Conservation (phyloP, 2,329 filamentous ascomycete genomes). For the Sordariomycetes sp. region DNA sequence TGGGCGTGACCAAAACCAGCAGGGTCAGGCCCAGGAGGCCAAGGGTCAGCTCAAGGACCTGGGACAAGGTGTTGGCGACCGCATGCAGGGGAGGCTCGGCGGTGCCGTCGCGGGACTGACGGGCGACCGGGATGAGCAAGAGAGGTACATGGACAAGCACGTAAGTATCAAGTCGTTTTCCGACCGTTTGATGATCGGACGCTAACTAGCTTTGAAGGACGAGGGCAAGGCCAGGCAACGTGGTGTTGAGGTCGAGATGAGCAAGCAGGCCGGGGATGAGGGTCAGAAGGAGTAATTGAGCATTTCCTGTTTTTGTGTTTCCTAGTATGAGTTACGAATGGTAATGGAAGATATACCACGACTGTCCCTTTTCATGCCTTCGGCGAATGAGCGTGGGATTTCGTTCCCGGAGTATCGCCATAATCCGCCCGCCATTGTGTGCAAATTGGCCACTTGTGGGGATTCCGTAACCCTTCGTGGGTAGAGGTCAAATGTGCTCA, state of each 20-base stretch:
- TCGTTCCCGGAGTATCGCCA: no score
- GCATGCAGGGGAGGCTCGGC: constrained; percentile 60
- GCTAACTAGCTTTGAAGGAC: not conserved
- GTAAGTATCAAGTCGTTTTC: no score
- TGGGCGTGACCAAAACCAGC: constrained; percentile 65
- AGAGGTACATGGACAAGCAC: constrained; percentile 1
- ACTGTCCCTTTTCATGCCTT: no score
- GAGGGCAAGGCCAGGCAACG: constrained; percentile 4
- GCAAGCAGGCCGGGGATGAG: not conserved
- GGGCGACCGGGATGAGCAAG: constrained; percentile 37
- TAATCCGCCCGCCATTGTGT: no score
- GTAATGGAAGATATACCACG: no score
- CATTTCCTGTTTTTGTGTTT: no score
- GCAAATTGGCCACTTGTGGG: no score
- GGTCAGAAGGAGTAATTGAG: not conserved
- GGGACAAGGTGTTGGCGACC: constrained; percentile 13
- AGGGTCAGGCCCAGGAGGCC: constrained; percentile 72
- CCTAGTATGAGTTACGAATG: no score
- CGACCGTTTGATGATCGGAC: no score
- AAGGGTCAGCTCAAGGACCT: constrained; percentile 69
- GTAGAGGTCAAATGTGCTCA: no score
- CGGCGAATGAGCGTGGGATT: no score
- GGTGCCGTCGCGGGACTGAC: constrained; percentile 57
- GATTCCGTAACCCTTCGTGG: no score
- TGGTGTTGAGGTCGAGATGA: constrained; percentile 1